Percentiles rank a stretch among this genome's conserved stretches.
Conservation (phyloP, 192 early-diverging fungal genomes). For the Entomortierella lignicola region DNA sequence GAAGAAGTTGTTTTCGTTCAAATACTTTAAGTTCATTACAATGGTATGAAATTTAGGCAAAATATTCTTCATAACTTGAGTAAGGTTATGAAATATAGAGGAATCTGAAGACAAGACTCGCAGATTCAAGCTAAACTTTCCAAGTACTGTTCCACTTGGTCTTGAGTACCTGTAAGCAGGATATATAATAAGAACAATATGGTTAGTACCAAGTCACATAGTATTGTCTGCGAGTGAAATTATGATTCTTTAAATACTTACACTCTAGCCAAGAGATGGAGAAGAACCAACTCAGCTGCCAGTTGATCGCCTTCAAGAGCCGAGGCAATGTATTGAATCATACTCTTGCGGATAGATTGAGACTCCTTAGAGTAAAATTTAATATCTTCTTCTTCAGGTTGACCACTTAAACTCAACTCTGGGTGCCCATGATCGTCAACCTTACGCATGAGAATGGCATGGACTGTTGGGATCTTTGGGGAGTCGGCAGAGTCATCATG, state of each 20-base stretch:
- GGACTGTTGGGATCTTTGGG: conserved; percentile 56
- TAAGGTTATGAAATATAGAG: conserved; percentile 8
- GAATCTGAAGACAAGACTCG: conserved; percentile 51
- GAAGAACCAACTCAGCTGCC: conserved; percentile 75
- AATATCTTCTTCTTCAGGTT: conserved; percentile 8
- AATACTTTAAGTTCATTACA: conserved; percentile 68
- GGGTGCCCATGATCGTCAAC: conserved; percentile 52
- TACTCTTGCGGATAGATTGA: conserved; percentile 35
- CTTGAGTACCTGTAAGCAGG: conserved; percentile 51
- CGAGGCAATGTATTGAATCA: conserved; percentile 68
- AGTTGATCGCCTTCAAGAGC: conserved; percentile 71
- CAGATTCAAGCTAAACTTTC: conserved; percentile 77
- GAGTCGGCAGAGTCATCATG: conserved; percentile 32
- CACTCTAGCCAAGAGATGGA: conserved; percentile 75
- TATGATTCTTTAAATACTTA: conserved; percentile 33
- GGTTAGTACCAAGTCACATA: too few species aligned
- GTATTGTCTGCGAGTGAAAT: not conserved
- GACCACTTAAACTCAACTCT: conserved; percentile 30
- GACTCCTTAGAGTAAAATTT: conserved; percentile 18
- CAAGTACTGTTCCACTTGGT: conserved; percentile 65
- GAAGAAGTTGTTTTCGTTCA: conserved; percentile 69
- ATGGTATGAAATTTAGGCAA: conserved; percentile 69
- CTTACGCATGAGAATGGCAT: conserved; percentile 62
- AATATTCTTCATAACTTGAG: conserved; percentile 30
- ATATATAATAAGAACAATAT: not conserved